phyloP scores from a whole-genome alignment of 495 filamentous ascomycete species.

The Copromyces sp. region DNA sequence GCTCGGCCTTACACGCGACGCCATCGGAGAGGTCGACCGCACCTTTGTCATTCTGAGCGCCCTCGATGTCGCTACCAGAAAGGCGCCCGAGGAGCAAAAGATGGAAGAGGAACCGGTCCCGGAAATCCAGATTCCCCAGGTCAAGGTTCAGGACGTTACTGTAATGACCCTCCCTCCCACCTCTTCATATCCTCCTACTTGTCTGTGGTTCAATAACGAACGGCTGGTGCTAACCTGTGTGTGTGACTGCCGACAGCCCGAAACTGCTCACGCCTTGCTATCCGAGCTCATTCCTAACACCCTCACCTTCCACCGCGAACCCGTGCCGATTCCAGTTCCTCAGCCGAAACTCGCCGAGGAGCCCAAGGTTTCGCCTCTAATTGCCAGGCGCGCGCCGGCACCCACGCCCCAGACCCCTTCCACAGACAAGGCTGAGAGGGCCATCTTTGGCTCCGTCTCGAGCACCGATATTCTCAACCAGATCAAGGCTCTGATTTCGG shows the following conservation, averaged over 20 bases:
- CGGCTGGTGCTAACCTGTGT: background rate
- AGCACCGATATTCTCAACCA: conserved; percentile 21
- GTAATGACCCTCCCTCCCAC: conserved; percentile 2
- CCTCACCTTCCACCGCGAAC: conserved; percentile 76
- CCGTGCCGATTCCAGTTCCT: conserved; percentile 18
- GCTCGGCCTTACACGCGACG: conserved; percentile 28
- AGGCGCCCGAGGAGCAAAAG: background rate
- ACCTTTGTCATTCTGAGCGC: conserved; percentile 17
- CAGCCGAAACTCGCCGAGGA: background rate
- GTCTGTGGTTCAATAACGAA: background rate
- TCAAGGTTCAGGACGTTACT: conserved; percentile 1
- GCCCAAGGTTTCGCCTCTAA: conserved; percentile 12
- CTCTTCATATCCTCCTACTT: background rate
- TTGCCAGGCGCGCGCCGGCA: conserved; percentile 2
- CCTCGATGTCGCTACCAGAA: conserved; percentile 1
- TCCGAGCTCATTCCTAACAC: conserved; percentile 80
- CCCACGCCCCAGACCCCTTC: background rate
- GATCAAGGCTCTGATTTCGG: conserved; percentile 19
- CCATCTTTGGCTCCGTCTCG: conserved; percentile 37
- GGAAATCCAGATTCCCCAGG: background rate
- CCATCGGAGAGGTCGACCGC: conserved; percentile 33
- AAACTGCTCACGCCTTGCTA: conserved; percentile 73
- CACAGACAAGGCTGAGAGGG: background rate
- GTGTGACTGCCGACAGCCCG: conserved; percentile 40
- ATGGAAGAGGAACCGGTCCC: background rate